A percentile compares a stretch with the other conserved stretches of the same genome.
Evolutionary conservation across 768 basidiomycete species (phyloP).

Genomic region (Boletus coccyginus): DNA sequence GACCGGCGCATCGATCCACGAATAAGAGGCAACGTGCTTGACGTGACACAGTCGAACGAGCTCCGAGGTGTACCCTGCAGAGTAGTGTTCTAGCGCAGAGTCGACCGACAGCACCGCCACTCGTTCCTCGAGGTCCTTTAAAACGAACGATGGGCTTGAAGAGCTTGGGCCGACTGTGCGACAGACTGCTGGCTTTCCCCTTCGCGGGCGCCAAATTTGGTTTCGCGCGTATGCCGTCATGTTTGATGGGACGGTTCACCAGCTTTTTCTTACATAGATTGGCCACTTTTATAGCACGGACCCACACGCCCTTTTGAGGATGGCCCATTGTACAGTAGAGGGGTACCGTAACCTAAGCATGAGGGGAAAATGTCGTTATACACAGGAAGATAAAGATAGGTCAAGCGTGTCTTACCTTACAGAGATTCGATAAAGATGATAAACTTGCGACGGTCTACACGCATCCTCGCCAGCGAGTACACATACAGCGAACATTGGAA

Average conservation of each 20-base stretch:
- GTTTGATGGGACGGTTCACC: neutral
- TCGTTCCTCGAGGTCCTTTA: slow-evolving; percentile 20
- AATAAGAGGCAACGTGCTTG: slow-evolving; percentile 49
- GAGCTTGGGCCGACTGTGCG: neutral
- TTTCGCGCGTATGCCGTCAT: slow-evolving; percentile 19
- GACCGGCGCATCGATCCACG: slow-evolving; percentile 42
- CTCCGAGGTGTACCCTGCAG: slow-evolving; percentile 11
- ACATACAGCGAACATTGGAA: neutral
- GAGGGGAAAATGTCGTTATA: neutral
- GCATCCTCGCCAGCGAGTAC: slow-evolving; percentile 23
- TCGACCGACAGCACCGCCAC: slow-evolving; percentile 18
- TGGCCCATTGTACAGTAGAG: neutral
- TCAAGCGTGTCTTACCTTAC: neutral
- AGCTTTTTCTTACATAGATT: neutral
- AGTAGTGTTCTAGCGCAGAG: neutral
- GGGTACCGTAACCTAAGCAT: neutral
- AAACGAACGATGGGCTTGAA: slow-evolving; percentile 11
- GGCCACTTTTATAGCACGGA: neutral
- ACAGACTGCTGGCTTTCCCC: slow-evolving; percentile 12
- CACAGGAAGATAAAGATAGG: neutral
- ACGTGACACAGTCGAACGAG: slow-evolving; percentile 38
- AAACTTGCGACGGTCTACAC: neutral
- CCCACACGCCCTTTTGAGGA: neutral
- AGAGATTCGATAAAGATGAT: slow-evolving; percentile 22
- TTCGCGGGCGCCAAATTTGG: slow-evolving; percentile 7